Evolutionary conservation across 2,329 filamentous ascomycete genomes (phyloP).

Genomic region (Colletotrichum acutatum): DNA sequence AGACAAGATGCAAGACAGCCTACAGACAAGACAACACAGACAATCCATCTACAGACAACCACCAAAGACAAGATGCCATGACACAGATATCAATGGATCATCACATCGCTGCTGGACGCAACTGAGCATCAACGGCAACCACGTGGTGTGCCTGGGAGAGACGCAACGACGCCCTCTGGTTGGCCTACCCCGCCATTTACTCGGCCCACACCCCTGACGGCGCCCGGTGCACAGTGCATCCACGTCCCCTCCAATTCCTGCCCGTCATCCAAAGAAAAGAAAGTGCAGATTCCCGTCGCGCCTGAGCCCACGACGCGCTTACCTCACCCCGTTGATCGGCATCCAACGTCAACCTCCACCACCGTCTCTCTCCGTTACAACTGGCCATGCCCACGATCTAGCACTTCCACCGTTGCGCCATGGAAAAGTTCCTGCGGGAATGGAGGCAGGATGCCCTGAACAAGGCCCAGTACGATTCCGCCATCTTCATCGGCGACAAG

Average conservation of each 20-base stretch:
- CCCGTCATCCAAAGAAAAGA: conserved; percentile 35
- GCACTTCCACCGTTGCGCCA: conserved; percentile 48
- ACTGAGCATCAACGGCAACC: conserved; percentile 1
- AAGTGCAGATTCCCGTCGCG: conserved; percentile 14
- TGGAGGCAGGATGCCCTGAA: conserved; percentile 97
- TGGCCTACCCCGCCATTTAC: conserved; percentile 36
- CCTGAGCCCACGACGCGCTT: conserved; percentile 25
- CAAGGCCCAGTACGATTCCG: conserved; percentile 95
- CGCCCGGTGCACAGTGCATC: conserved; percentile 30
- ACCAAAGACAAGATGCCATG: neutral
- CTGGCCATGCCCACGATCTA: conserved; percentile 25
- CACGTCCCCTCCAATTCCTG: conserved; percentile 29
- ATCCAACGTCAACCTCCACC: conserved; percentile 18
- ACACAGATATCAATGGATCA: neutral
- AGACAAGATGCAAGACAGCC: neutral
- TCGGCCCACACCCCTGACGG: conserved; percentile 32
- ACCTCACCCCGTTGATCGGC: conserved; percentile 31
- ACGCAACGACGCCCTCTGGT: conserved; percentile 16
- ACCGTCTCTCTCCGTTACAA: neutral
- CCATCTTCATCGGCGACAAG: conserved; percentile 98
- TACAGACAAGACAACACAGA: too few species aligned
- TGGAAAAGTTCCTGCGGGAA: conserved; percentile 93
- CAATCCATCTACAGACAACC: neutral
- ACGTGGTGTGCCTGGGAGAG: conserved; percentile 31
- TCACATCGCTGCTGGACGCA: conserved; percentile 6